These are phyloP conservation scores for Toxoplasma gondii DNA, from an alignment of 169 alveolate genomes.

Conservation along the genomic window DNA sequence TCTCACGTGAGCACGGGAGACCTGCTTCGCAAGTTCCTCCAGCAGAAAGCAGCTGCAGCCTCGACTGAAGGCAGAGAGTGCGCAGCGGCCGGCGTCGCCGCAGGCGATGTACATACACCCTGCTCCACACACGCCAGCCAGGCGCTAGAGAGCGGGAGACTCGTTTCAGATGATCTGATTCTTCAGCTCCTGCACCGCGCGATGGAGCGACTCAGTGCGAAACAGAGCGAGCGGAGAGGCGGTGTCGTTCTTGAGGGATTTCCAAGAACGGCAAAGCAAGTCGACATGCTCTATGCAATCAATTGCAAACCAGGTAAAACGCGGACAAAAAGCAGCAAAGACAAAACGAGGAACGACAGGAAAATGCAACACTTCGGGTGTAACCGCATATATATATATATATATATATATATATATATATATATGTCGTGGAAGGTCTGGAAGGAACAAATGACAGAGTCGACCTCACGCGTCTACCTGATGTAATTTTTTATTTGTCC, in stretches of 20 bases:
- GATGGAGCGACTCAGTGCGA: background rate
- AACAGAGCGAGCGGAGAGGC: background rate
- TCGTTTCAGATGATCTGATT: background rate
- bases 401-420: too few relatives aligned
- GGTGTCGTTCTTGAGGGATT: conserved; percentile 31
- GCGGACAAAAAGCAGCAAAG: background rate
- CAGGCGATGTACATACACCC: too few relatives aligned
- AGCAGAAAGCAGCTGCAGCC: background rate
- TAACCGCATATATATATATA: too few relatives aligned
- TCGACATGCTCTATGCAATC: conserved; percentile 7
- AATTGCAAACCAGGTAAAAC: background rate
- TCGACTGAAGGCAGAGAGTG: background rate
- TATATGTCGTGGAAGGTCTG: too few relatives aligned
- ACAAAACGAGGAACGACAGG: background rate
- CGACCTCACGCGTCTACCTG: too few relatives aligned
- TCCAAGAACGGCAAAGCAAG: conserved; percentile 9
- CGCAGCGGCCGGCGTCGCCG: background rate
- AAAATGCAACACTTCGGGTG: too few relatives aligned
- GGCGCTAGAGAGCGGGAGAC: conserved; percentile 9
- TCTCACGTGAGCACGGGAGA: conserved; percentile 24
- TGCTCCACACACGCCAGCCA: background rate
- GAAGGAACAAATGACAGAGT: too few relatives aligned
- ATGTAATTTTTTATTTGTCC: too few relatives aligned
- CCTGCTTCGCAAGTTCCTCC: conserved; percentile 3
- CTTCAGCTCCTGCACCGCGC: background rate